Base-by-base conservation (phyloP, 805 yeast genomes). In the Hanseniaspora jakobsenii region DNA sequence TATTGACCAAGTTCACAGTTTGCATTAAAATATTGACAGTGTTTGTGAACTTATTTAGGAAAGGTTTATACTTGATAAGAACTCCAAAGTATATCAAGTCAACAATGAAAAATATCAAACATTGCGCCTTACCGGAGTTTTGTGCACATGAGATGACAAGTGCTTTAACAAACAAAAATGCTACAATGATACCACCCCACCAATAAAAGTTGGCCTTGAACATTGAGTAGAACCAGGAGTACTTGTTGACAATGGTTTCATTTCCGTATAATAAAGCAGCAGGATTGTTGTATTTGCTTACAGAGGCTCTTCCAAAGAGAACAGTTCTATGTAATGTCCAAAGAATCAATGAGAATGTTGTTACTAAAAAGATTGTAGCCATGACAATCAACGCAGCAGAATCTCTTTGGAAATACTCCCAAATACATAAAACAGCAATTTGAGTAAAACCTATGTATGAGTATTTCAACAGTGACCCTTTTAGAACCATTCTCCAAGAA, bases 191-290 rank as follows among this genome's bases (percentile, higher is more conserved):
- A 14, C 70, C 64, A 48, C 89, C 83, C 71, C 87, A 87, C 83
- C 86, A 87, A 64, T 82, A 86, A 55, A 70, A 76, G 21, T 67
- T 67, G 17, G 95, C 93, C 50, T 74, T 73, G 62, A 80, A 86
- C 86, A 84, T 85, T 13, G 94, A 81, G 64, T 86, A 87, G 55
- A 86, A 74, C 63, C 80, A 87, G 0, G 95, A 95, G 57, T 79
- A 86, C 57, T 80, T 80, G 65, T 78, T 73, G 57, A 86, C 70
- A 27, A 84, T 70, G 23, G 65, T 63, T 36, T 77, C 68, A 55
- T 87, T 81, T 48, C 95, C 94, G 55, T 85, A 87, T 44, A 87
- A 66, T 47, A 84, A 62, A 38, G 89, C 94, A 16, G 95, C 95
- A 0, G 95, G 87, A 52, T 89, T 86, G 39, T 78, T 75, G 57